phyloP scores from a whole-genome alignment of 805 yeast genomes.

The Ogataea populi-albae region DNA sequence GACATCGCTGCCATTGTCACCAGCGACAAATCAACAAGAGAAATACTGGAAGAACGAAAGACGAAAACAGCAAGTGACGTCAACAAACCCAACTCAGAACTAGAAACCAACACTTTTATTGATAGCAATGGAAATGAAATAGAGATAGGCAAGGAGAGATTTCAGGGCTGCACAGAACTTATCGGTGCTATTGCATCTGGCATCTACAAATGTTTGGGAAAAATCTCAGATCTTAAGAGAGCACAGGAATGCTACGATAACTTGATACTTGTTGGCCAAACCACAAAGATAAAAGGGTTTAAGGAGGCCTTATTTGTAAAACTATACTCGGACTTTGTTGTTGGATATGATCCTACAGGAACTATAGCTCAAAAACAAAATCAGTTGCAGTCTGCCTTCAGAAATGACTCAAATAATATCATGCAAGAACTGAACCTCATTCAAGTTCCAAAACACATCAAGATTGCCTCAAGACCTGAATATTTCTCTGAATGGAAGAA shows the following conservation, averaged over 20 bases:
- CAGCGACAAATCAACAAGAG: slow-evolving; percentile 64
- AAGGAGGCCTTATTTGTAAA: slow-evolving; percentile 62
- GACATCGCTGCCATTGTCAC: slow-evolving; percentile 90
- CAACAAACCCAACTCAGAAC: slow-evolving; percentile 54
- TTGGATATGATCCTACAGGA: slow-evolving; percentile 16
- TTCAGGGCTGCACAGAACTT: slow-evolving; percentile 69
- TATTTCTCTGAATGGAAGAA: slow-evolving; percentile 95
- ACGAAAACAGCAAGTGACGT: slow-evolving; percentile 12
- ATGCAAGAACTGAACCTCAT: slow-evolving; percentile 30
- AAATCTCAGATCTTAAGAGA: slow-evolving; percentile 58
- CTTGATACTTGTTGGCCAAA: slow-evolving; percentile 74
- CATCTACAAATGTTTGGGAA: slow-evolving; percentile 50
- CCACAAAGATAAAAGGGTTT: slow-evolving; percentile 72
- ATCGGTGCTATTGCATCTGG: slow-evolving; percentile 52
- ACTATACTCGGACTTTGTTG: slow-evolving; percentile 34
- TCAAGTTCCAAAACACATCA: slow-evolving; percentile 81
- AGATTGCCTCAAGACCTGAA: slow-evolving; percentile 72
- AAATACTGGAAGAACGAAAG: slow-evolving; percentile 30
- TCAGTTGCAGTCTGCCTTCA: slow-evolving; percentile 25
- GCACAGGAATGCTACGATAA: slow-evolving; percentile 86
- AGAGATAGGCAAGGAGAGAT: slow-evolving; percentile 86
- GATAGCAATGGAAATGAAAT: slow-evolving; percentile 56
- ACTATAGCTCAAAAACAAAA: slow-evolving; percentile 8
- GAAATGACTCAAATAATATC: slow-evolving; percentile 27
- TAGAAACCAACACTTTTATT: slow-evolving; percentile 67